A percentile compares a stretch with the other conserved stretches of the same genome.
Conservation (phyloP, 768 basidiomycete species). For the Psilocybe subaeruginosa region DNA sequence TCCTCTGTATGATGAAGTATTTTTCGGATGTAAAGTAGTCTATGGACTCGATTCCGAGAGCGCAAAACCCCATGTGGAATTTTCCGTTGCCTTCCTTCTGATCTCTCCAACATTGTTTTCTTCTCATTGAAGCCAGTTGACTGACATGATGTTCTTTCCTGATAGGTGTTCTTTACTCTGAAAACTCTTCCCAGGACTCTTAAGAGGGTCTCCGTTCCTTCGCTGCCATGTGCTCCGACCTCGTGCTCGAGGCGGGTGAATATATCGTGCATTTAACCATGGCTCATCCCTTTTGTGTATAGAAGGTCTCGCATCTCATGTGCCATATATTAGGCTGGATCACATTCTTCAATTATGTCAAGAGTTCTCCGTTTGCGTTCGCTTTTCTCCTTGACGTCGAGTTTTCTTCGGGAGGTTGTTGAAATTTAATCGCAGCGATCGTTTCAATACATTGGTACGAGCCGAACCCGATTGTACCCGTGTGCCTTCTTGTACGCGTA, state of each 20-base stretch:
- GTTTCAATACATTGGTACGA: neutral
- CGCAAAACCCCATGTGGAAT: slow-evolving; percentile 53
- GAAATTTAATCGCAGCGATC: neutral
- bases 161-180: slow-evolving; percentile 1
- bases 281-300: neutral
- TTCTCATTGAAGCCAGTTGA: slow-evolving; percentile 4
- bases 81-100: slow-evolving; percentile 71
- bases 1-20: slow-evolving; percentile 25
- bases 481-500: neutral
- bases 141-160: slow-evolving; percentile 15
- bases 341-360: no score
- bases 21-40: slow-evolving; percentile 30
- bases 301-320: neutral
- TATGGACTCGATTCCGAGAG: slow-evolving; percentile 30
- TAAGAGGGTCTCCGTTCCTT: neutral
- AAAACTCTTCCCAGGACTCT: neutral
- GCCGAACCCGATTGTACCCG: neutral
- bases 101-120: slow-evolving; percentile 22
- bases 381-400: no score
- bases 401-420: neutral
- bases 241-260: neutral
- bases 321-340: neutral
- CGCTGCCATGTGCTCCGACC: neutral
- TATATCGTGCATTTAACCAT: neutral
- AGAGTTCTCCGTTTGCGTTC: no score